Base-by-base conservation (phyloP, 2,329 filamentous ascomycete genomes). In the Phyllosticta paracitricarpa region DNA sequence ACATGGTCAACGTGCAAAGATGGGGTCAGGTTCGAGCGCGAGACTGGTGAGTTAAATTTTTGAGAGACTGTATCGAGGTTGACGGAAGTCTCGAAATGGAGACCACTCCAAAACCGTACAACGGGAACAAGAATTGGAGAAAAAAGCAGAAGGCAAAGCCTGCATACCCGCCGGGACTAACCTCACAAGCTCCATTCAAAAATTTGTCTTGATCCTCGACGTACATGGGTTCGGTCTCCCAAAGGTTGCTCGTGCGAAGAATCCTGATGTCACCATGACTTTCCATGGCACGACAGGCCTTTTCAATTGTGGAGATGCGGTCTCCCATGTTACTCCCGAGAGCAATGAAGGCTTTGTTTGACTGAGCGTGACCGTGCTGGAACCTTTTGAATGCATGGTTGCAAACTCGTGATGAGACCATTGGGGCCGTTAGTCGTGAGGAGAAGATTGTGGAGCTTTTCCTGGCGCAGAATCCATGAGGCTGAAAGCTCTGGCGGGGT, bases 171-270 rank as follows among this genome's bases (percentile, higher is more conserved):
- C n/a, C 14, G 25, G 12, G 24, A 61, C 84, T 72, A 73, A 95
- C 91, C 85, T 96, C 89, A 73, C 91, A 96, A 62, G 87, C 92
- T 22, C 91, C 94, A 71, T 99, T 99, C 56, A 97, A 78, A 71
- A 99, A 99, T 30, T 84, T 83, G 64, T 86, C 86, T 73, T 99
- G 94, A 65, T 97, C 88, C 64, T 89, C 78, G 65, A 97, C 89
- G 74, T 99, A 99, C 94, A 99, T 99, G 24, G 94, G 91, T 68
- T 90, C 86, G 3, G 93, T 99, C 77, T 97, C 91, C 83, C 94
- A 99, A 2, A 99, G 79, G 64, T 86, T 88, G 73, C 93, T 97
- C 0, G 93, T 96, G 68, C 87, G 82, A 68, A 84, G 81, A 51
- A 99, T 82, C 59, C 76, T 83, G 70, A 97, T 90, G 35, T 85